These are phyloP conservation scores for Solanum aculeatissimum DNA, from an alignment of 305 asterid species.

Conservation along the genomic window DNA sequence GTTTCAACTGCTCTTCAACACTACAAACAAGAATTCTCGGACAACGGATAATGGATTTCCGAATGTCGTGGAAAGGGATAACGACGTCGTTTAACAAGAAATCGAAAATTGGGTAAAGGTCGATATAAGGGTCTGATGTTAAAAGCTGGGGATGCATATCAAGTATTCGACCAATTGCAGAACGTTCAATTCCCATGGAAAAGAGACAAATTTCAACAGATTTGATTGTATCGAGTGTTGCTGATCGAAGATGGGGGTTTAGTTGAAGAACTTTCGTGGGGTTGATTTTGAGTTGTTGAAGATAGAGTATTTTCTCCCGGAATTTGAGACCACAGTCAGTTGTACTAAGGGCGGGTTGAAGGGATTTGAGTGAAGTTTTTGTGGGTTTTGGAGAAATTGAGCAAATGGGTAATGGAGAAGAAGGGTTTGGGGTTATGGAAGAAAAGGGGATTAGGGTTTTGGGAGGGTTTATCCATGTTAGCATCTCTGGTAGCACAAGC, in stretches of 20 bases:
- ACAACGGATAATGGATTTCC: constrained; percentile 46
- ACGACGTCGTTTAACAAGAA: constrained; percentile 42
- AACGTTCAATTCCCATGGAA: constrained; percentile 53
- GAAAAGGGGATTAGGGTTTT: background rate
- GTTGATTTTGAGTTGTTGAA: constrained; percentile 33
- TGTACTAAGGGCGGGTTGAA: background rate
- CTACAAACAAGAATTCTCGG: constrained; percentile 49
- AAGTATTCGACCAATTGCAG: constrained; percentile 53
- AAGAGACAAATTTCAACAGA: constrained; percentile 48
- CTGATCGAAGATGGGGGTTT: constrained; percentile 58
- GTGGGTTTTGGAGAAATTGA: background rate
- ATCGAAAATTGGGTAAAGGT: constrained; percentile 58
- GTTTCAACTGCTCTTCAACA: constrained; percentile 40
- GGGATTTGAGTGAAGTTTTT: constrained; percentile 3
- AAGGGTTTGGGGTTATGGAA: background rate
- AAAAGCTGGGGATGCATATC: constrained; percentile 78
- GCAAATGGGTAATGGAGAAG: constrained; percentile 6
- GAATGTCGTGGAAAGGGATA: constrained; percentile 43
- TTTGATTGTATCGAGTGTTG: constrained; percentile 35
- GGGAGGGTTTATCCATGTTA: background rate
- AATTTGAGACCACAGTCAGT: constrained; percentile 47
- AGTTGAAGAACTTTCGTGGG: constrained; percentile 46
- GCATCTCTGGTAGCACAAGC: background rate
- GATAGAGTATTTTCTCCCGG: constrained; percentile 49
- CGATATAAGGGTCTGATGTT: constrained; percentile 52